Base-by-base conservation (phyloP, 2,329 filamentous ascomycete species). In the Fusarium longipes region DNA sequence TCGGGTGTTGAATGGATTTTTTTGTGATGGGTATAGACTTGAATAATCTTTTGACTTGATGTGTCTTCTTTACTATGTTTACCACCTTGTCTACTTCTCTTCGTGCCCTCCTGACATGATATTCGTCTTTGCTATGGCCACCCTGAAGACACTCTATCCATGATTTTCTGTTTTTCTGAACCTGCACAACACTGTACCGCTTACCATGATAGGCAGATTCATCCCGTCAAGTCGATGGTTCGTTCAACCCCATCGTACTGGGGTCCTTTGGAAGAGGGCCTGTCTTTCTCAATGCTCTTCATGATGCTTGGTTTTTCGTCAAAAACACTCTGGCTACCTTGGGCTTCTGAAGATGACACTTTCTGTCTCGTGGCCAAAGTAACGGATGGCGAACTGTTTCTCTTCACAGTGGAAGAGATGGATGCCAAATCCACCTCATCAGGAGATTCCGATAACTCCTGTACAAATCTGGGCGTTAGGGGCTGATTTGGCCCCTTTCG, bases 191-290 rank as follows among this genome's bases (percentile, higher is more conserved):
- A 20, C 29, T 7, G 33, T 47, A 22, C n/a, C 22, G 12, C 17
- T 15, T 15, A 42, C 20, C 24, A 43, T 33, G 22, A 17, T 20
- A 38, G 29, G 17, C n/a, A 17, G 14, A 24, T 15, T 56, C 39
- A 43, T 20, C n/a, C 42, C 14, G 60, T 62, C 48, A 73, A 57
- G 45, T 67, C 67, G 39, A 72, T 63, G 18, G 60, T 47, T n/a
- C 70, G 67, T 22, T 77, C 77, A 38, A 78, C 70, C n/a, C 77
- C 77, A 45, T 76, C 74, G 56, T 78, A 78, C 35, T 69, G 70
- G 6, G 73, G 63, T 14, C 68, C 67, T 18, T 22, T 49, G 11
- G 42, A 22, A 9, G 49, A 24, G 7, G 49, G 32, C 12, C 39
- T 52, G 20, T 69, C 68, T 6, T 33, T 58, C 56, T 76, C 73